phyloP scores from a whole-genome alignment of 2,329 filamentous ascomycete species.

The Arachnopeziza araneosa region DNA sequence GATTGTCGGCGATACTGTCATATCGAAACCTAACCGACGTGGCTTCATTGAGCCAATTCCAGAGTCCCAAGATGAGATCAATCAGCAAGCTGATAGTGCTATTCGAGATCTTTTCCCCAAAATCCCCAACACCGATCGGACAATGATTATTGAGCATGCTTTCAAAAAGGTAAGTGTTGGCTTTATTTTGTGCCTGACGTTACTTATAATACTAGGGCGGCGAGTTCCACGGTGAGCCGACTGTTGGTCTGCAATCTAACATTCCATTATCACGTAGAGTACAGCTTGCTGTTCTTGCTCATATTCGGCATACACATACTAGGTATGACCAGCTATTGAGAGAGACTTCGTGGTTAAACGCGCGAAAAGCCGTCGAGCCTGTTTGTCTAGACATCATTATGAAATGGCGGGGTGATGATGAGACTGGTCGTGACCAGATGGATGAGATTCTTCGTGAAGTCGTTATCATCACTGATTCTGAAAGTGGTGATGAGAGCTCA shows the following conservation, averaged over 20 bases:
- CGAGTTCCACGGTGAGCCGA: slow-evolving; percentile 46
- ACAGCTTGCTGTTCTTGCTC: slow-evolving; percentile 59
- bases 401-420: slow-evolving; percentile 68
- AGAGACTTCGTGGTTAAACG: slow-evolving; percentile 53
- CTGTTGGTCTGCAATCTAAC: slow-evolving; percentile 51
- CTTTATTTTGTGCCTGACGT: neutral
- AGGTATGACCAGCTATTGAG: slow-evolving; percentile 56
- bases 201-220: slow-evolving; percentile 38
- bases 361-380: slow-evolving; percentile 54
- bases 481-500: slow-evolving; percentile 22
- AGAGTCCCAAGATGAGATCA: slow-evolving; percentile 52
- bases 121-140: slow-evolving; percentile 59
- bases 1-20: slow-evolving; percentile 26
- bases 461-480: slow-evolving; percentile 49
- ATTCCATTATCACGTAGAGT: slow-evolving; percentile 56
- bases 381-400: slow-evolving; percentile 59
- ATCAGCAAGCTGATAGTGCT: slow-evolving; percentile 55
- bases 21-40: slow-evolving; percentile 25
- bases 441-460: slow-evolving; percentile 63
- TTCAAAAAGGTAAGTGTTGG: slow-evolving; percentile 51
- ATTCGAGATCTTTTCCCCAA: slow-evolving; percentile 59
- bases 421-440: slow-evolving; percentile 61
- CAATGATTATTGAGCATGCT: slow-evolving; percentile 55
- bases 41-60: slow-evolving; percentile 53
- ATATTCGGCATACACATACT: slow-evolving; percentile 62